Base-by-base conservation (phyloP, 257 asterid genomes). In the Scutellaria minor region DNA sequence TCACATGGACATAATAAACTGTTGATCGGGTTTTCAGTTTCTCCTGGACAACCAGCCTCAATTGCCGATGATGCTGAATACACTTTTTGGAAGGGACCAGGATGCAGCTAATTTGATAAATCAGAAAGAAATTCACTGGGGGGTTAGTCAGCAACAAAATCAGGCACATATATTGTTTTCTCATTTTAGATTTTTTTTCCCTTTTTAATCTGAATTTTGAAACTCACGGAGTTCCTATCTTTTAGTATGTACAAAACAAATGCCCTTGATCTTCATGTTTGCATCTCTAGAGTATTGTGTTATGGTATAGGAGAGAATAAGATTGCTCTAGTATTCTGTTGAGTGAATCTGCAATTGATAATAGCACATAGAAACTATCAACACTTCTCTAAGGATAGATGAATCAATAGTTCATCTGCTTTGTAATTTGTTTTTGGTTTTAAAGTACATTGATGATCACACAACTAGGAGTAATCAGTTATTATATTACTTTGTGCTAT, bases 81-180 rank as follows among this genome's bases (percentile, higher is more conserved):
- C 98, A n/a, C 89, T 92, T 65, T 77, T 83, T 66, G 98, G 97
- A 60, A 81, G 88, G 76, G 97, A 88, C 75, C 95, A 85, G 76
- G 96, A 92, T 73, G 84, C 96, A 70, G 92, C 96, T 71, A 86
- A 88, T 82, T 74, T 88, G 78, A 82, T 88, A 79, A 95, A 95
- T 85, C 98, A 84, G 89, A 95, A 86, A 77, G 99, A 95, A 81
- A 83, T 95, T 59, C 98, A 83, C 68, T 95, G 99, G 99, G 98
- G 98, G 89, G 97, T 93, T 72, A 83, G 98, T 84, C 69, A 22
- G 57, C 63, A 5, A 57, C 42, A 68, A 67, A 66, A 60, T 48
- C 44, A 35, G 7, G 40, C 2, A 54, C 24, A 13, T 53, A 15
- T 4, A 18, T 18, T 18, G 13, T 45, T 70, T 44, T n/a, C 27